Evolutionary conservation across 805 yeast species (phyloP), one percentile per base, ranked within the genome.

Genomic region (Ogataea pignaliae): DNA sequence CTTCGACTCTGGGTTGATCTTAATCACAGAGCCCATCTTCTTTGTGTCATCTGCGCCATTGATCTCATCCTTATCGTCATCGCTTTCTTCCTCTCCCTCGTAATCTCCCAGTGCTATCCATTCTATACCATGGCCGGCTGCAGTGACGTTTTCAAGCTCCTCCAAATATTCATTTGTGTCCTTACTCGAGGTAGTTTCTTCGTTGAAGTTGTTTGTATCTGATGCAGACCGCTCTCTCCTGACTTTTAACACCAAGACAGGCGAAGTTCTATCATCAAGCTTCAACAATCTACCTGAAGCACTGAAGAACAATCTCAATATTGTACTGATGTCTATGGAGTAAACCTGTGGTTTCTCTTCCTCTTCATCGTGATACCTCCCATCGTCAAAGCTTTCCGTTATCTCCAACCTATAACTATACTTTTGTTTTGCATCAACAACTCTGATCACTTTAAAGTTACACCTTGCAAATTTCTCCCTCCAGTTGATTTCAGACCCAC

Each of bases 391-490:
- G 53, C 73, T 75, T 52, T 86, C 90, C 4, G 55, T 56, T 2
- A 85, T 67, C 10, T 56, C 61, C 14, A 85, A 45, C 4, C 56
- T 61, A 56, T 82, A 83, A 10, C 55, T 41, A 54, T 62, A 82
- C 6, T 54, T 47, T 6, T 44, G n/a, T 1, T 37, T 38, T 12
- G 40, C 34, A 13, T 45, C 50, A 12, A 50, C 46, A 2, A 57
- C 42, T 21, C 76, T 57, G 42, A 55, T 52, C 3, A 85, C 52
- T 31, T 61, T 63, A 0, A 79, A 75, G 42, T 60, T 55, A 30
- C 83, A 76, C 43, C 78, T 71, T 14, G 88, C 81, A 61, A 70
- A 76, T 39, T 81, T 81, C 51, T 86, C 95, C 50, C 81, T 83
- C 95, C 95, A 86, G 2, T 77, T 69, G 2, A 85, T 71, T 42